phyloP scores from a whole-genome alignment of 164 flowering plant species.

The Stephania japonica region DNA sequence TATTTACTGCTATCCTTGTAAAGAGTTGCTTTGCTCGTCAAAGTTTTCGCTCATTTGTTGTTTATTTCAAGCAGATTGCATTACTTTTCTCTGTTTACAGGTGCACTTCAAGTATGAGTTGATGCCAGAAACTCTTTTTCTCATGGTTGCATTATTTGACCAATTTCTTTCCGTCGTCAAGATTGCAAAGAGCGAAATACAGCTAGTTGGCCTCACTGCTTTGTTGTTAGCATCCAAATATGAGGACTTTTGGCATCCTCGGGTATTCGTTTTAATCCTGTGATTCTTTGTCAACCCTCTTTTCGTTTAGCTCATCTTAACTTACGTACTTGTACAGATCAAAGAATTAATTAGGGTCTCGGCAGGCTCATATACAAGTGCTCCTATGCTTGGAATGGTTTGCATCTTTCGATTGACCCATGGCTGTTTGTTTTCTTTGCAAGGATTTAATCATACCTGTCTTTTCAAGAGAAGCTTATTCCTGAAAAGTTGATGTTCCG shows the following conservation, averaged over 20 bases:
- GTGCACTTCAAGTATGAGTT: conserved; percentile 79
- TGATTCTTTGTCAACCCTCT: neutral
- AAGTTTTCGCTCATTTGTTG: neutral
- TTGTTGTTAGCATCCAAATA: too few relatives aligned
- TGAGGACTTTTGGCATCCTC: conserved; percentile 94
- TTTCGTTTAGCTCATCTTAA: conserved; percentile 2
- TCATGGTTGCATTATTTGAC: conserved; percentile 66
- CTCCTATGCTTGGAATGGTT: conserved; percentile 79
- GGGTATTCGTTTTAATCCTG: conserved; percentile 35
- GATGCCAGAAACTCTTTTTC: conserved; percentile 90
- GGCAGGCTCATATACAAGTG: conserved; percentile 63
- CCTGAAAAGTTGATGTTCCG: conserved; percentile 70
- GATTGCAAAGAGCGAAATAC: conserved; percentile 57
- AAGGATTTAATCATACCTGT: conserved; percentile 10
- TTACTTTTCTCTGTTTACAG: conserved; percentile 27
- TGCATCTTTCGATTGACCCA: conserved; percentile 7
- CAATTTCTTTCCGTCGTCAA: conserved; percentile 53
- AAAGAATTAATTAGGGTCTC: conserved; percentile 70
- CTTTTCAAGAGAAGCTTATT: conserved; percentile 64
- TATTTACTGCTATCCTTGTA: neutral
- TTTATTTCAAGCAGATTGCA: neutral
- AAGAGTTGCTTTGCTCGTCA: neutral
- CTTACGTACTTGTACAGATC: conserved; percentile 35
- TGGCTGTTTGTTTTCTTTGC: neutral
- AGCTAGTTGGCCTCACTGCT: too few relatives aligned